Conservation (phyloP, 1,284 basidiomycete genomes). For the Apiotrichum laibachii region DNA sequence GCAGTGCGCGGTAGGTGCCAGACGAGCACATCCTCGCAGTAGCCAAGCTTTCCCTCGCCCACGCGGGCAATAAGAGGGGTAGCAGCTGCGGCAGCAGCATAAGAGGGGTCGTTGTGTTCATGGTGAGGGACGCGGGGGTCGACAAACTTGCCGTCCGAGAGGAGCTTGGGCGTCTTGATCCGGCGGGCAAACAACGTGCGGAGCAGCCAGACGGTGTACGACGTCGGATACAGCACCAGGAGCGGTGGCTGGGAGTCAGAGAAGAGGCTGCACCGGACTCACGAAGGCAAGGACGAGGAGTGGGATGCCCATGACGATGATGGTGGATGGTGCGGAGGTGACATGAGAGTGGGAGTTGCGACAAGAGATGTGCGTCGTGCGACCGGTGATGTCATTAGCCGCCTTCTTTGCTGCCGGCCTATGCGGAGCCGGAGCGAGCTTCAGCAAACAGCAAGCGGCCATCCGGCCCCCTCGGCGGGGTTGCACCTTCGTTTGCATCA, state of each 20-base stretch:
- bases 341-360: not conserved
- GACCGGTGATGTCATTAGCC: too few relatives aligned
- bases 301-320: constrained; percentile 2
- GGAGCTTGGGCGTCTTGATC: not conserved
- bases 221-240: constrained; percentile 13
- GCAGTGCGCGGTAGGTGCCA: not conserved
- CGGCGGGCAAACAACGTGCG: not conserved
- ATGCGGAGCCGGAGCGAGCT: too few relatives aligned
- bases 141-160: constrained; percentile 9
- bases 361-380: too few relatives aligned
- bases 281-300: constrained; percentile 2
- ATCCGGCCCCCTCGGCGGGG: too few relatives aligned
- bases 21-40: constrained; percentile 11
- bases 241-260: constrained; percentile 13
- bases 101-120: not conserved
- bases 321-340: not conserved
- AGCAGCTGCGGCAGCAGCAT: not conserved
- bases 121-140: constrained; percentile 7
- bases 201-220: not conserved
- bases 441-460: too few relatives aligned
- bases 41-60: not conserved
- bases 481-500: too few relatives aligned
- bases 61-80: not conserved
- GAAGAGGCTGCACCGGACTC: not conserved
- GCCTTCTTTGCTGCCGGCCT: too few relatives aligned